phyloP scores from a whole-genome alignment of 768 basidiomycete species.

The Termitomyces sp. region DNA sequence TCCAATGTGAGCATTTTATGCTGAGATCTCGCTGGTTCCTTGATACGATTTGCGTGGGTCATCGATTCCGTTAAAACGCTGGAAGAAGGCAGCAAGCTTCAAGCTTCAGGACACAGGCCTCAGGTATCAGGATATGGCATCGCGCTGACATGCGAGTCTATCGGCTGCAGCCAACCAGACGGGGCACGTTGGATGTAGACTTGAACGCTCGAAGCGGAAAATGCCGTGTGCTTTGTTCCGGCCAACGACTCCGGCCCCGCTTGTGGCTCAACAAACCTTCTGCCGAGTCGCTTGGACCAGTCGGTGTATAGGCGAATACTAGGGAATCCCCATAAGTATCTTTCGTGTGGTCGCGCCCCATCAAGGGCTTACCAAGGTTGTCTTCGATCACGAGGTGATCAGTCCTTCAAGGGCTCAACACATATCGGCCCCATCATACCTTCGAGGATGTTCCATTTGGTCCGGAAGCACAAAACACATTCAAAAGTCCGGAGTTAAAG shows the following conservation, averaged over 20 bases:
- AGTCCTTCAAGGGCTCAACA: not conserved
- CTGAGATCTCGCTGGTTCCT: not conserved
- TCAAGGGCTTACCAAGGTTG: no score
- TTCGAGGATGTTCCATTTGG: slow-evolving; percentile 11
- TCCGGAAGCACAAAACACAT: slow-evolving; percentile 11
- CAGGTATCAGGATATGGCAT: not conserved
- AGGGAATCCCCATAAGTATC: not conserved
- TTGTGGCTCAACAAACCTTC: not conserved
- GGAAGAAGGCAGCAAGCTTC: not conserved
- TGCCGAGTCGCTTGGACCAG: not conserved
- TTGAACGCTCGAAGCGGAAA: not conserved
- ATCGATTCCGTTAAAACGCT: not conserved
- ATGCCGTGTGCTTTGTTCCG: slow-evolving; percentile 1
- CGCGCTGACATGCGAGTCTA: not conserved
- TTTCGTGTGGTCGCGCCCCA: not conserved
- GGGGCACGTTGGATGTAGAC: not conserved
- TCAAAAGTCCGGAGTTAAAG: slow-evolving; percentile 7
- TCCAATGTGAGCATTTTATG: not conserved
- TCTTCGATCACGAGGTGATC: not conserved
- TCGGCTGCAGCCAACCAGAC: not conserved
- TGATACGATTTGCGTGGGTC: not conserved
- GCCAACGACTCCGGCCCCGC: not conserved
- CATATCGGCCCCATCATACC: slow-evolving; percentile 2
- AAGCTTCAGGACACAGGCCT: no score
- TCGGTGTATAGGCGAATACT: not conserved